Conservation (phyloP, 1,284 basidiomycete genomes). For the Albatrellus sp. region DNA sequence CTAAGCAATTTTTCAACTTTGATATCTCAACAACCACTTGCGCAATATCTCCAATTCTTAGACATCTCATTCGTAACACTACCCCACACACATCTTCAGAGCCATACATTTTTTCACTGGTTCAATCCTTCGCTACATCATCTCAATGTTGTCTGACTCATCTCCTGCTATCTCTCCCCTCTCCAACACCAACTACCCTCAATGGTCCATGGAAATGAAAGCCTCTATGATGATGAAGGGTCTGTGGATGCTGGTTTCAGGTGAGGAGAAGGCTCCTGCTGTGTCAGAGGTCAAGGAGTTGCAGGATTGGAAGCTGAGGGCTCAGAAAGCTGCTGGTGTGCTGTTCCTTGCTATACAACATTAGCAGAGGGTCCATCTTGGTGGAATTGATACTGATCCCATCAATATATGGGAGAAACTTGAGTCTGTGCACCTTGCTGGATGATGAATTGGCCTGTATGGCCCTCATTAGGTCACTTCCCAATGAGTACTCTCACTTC, state of each 20-base stretch:
- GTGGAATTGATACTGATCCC: not conserved
- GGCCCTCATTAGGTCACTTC: constrained; percentile 14
- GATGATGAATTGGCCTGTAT: constrained; percentile 14
- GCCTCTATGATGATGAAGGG: not conserved
- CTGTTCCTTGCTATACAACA: not conserved
- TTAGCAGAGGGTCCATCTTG: not conserved
- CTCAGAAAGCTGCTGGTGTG: not conserved
- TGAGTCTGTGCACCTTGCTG: too few species aligned
- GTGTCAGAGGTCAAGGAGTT: not conserved
- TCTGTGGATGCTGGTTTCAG: not conserved
- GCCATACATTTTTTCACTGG: too few species aligned
- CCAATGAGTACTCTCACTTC: constrained; percentile 10
- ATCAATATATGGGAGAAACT: not conserved
- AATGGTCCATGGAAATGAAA: not conserved
- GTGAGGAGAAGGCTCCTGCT: not conserved
- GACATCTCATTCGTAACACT: too few species aligned
- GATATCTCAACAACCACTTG: too few species aligned
- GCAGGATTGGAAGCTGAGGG: not conserved
- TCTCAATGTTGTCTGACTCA: too few species aligned
- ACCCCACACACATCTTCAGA: too few species aligned
- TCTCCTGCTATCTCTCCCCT: not conserved
- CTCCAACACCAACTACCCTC: not conserved
- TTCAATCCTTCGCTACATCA: too few species aligned
- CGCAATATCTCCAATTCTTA: too few species aligned
- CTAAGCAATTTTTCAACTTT: too few species aligned